Evolutionary conservation across 2,329 filamentous ascomycete genomes (phyloP).

Genomic region (Pyricularia sp.): DNA sequence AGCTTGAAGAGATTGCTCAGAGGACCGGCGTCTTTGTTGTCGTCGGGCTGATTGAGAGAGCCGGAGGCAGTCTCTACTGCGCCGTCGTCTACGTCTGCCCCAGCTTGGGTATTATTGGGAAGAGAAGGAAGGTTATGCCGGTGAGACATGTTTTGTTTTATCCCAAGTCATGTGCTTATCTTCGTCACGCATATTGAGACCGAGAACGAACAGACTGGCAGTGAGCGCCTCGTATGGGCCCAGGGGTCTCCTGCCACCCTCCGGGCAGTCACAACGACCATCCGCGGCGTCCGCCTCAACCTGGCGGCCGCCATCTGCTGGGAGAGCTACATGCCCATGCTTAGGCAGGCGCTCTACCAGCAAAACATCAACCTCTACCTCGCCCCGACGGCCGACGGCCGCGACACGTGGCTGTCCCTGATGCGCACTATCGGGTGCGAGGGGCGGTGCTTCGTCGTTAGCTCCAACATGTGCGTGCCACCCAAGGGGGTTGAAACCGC

Average conservation of each 20-base stretch:
- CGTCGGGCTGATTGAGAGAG: constrained; percentile 64
- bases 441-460: constrained; percentile 74
- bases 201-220: constrained; percentile 43
- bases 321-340: constrained; percentile 92
- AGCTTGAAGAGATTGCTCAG: constrained; percentile 59
- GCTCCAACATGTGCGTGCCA: constrained; percentile 65
- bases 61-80: constrained; percentile 76
- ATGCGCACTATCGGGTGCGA: constrained; percentile 74
- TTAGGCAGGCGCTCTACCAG: constrained; percentile 70
- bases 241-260: constrained; percentile 71
- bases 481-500: neutral
- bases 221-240: constrained; percentile 77
- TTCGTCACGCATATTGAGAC: neutral
- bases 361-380: constrained; percentile 90
- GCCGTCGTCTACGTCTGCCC: constrained; percentile 73
- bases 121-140: constrained; percentile 86
- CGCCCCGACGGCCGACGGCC: constrained; percentile 74
- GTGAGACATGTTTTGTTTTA: constrained; percentile 27
- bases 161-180: neutral
- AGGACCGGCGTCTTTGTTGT: constrained; percentile 75
- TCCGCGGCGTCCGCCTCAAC: constrained; percentile 67
- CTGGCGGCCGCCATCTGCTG: constrained; percentile 85
- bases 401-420: constrained; percentile 71
- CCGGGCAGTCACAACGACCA: constrained; percentile 62
- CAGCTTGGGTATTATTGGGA: constrained; percentile 57